Evolutionary conservation across 352 stramenopile genomes (phyloP), one percentile per base, ranked within the genome.

Genomic region (Plasmopara viticola): DNA sequence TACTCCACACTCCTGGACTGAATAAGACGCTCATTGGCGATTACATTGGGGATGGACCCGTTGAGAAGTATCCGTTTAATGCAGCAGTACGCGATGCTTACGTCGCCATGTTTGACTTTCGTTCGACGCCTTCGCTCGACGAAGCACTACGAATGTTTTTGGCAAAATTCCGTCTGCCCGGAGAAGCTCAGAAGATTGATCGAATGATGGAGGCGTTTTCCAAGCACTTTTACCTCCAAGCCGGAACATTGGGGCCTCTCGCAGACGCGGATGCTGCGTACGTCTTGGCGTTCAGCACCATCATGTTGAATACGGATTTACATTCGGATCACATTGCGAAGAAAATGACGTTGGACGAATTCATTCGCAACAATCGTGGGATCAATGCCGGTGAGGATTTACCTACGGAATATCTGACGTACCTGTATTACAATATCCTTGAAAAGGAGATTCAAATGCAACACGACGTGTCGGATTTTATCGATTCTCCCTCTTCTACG

Each of bases 281-380:
- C 53, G 83, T 99, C 18, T 68, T 99, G 29, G 89, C 95, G 9
- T 99, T 98, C 77, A 96, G 95, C 40, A 97, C 98, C 56, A 99
- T 99, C 47, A 98, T 99, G 95, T 76, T 99, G 18, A 99, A 99
- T 70, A 99, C 95, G n/a, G 97, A 99, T 57, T 62, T 99, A 54
- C 97, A 99, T 68, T 98, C 75, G 51, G 79, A 92, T 29, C 78
- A 93, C 38, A 91, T 95, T 37, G 65, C 74, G 5, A 92, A 92
- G 63, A 95, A 95, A 46, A 95, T 95, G 84, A 92, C 70, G 0
- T 35, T 89, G 7, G 82, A 95, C 37, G 84, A 93, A 62, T 95
- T 95, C 59, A 38, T 95, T 20, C 74, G 82, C 44, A 95, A 95
- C 50, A 95, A 95, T 53, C 78, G 82, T 4, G 84, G 84, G 9